Evolutionary conservation across 2,329 filamentous ascomycete species (phyloP), one percentile per base, ranked within the genome.

Genomic region (Neonectria sp.): DNA sequence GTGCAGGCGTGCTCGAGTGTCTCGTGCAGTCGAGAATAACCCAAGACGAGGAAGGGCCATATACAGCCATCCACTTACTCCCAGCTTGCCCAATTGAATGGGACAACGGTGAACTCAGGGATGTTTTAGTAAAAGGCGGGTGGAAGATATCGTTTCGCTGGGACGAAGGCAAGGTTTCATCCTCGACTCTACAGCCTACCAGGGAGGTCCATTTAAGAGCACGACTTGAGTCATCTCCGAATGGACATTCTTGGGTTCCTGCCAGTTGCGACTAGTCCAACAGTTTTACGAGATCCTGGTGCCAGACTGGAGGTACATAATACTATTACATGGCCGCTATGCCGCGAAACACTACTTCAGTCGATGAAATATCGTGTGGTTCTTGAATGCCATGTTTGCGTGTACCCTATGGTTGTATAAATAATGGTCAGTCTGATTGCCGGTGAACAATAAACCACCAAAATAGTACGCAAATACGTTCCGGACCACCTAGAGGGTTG

Each of bases 1-100:
- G 71, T 12, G 73, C 73, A 5, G 74, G 71, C 1, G 57, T 75
- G 4, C 17, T 71, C 0, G 74, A 76, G 3, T 76, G 73, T 5
- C 52, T 76, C 0, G 62, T 76, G 0, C 74, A 76, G 8, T 76
- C 73, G 0, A 68, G 51, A 1, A n/a, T 70, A 0, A 12, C 56
- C 0, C 13, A 52, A 0, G 63, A 67, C 4, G 25, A 7, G 0
- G 55, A 53, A 5, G 55, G 58, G 2, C 48, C 63, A 3, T 58
- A 68, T 6, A 62, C 70, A 2, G 56, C 70, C 12, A 67, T 75
- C 7, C 52, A 51, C 2, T 40, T 76, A 1, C 37, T 75, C 1
- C 72, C 73, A 2, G 73, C 72, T 9, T 67, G 72, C 12, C 73
- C 73, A 0, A 15, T 25, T 0, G 24, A 60, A 1, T 75, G 73